A percentile compares a stretch with the other conserved stretches of the same genome.
Evolutionary conservation across 2,329 filamentous ascomycete genomes (phyloP).

Genomic region (Aspergillus uvarum): DNA sequence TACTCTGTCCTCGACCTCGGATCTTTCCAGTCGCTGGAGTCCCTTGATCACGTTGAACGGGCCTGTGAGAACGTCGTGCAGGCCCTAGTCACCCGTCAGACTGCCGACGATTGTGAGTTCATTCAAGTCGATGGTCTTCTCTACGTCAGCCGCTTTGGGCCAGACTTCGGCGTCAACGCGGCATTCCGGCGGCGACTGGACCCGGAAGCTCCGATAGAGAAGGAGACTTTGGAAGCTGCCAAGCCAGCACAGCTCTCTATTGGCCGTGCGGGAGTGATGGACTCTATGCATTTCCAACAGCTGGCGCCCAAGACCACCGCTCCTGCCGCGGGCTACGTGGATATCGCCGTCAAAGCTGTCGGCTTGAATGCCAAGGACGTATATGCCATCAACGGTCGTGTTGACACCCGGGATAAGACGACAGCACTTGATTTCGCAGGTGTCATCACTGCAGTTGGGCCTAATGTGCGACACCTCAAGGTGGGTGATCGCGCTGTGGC

Average conservation of each 20-base stretch:
- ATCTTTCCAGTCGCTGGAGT: background rate
- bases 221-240: background rate
- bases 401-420: slow-evolving; percentile 3
- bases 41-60: background rate
- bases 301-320: background rate
- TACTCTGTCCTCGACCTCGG: slow-evolving; percentile 2
- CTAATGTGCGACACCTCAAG: background rate
- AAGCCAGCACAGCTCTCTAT: background rate
- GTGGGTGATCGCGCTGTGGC: background rate
- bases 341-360: slow-evolving; percentile 1
- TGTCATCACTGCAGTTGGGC: background rate
- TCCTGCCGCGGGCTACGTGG: background rate
- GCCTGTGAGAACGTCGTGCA: background rate
- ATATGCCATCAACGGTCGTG: background rate
- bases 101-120: background rate
- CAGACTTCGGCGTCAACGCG: background rate
- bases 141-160: background rate
- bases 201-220: background rate
- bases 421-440: background rate
- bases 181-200: background rate
- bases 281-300: background rate
- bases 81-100: background rate
- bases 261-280: background rate
- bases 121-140: background rate
- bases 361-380: slow-evolving; percentile 4